These are phyloP conservation scores for Leucogyrophana mollusca DNA, from an alignment of 768 basidiomycete species.

Conservation along the genomic window DNA sequence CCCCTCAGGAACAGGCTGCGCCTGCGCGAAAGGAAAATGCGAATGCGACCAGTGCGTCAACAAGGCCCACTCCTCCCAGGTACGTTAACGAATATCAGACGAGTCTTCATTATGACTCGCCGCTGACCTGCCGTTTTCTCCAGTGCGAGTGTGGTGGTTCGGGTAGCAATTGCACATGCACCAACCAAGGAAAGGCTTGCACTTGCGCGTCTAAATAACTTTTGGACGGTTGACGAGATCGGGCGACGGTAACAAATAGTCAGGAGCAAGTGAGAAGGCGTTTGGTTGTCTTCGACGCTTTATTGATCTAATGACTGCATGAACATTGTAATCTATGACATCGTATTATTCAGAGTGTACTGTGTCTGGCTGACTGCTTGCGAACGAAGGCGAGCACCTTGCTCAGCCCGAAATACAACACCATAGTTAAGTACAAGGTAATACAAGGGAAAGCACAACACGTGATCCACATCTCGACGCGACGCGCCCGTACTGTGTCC, in stretches of 20 bases:
- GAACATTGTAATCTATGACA: too few relatives aligned
- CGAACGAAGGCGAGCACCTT: too few relatives aligned
- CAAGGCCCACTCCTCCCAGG: slow-evolving; percentile 23
- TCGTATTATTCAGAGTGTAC: too few relatives aligned
- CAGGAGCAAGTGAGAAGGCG: too few relatives aligned
- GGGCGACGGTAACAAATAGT: too few relatives aligned
- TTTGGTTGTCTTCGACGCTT: too few relatives aligned
- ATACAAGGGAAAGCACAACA: slow-evolving; percentile 9
- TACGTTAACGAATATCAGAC: background rate
- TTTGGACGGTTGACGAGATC: too few relatives aligned
- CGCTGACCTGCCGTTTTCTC: background rate
- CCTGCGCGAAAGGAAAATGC: slow-evolving; percentile 29
- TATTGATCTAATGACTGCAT: too few relatives aligned
- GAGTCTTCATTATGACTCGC: background rate
- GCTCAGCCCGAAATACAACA: too few relatives aligned
- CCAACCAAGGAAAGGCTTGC: slow-evolving; percentile 12
- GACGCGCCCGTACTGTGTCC: background rate
- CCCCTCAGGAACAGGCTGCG: slow-evolving; percentile 28
- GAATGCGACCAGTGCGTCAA: slow-evolving; percentile 29
- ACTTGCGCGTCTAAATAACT: slow-evolving; percentile 16
- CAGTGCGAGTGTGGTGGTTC: slow-evolving; percentile 23
- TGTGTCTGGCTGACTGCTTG: too few relatives aligned
- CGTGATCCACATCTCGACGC: slow-evolving; percentile 1
- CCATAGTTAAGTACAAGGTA: background rate
- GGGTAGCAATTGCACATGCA: slow-evolving; percentile 15